phyloP scores from a whole-genome alignment of 768 basidiomycete genomes.

The Boletus subparvulus region DNA sequence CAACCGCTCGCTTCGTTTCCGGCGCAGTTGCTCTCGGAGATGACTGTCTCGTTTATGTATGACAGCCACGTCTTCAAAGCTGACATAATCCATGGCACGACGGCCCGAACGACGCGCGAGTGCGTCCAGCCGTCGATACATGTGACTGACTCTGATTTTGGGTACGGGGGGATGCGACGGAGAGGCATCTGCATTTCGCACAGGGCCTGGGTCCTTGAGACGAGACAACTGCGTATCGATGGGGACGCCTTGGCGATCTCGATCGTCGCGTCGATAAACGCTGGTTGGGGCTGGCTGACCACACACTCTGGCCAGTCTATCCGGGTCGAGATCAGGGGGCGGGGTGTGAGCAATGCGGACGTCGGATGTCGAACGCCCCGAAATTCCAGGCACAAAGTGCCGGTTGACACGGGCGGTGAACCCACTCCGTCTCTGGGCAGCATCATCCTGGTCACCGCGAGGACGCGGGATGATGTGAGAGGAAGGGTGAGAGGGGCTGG shows the following conservation, averaged over 20 bases:
- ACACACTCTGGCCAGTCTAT: slow-evolving; percentile 31
- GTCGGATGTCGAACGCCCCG: slow-evolving; percentile 25
- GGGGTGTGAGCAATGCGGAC: slow-evolving; percentile 20
- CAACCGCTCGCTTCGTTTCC: slow-evolving; percentile 17
- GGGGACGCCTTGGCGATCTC: neutral
- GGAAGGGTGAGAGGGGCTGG: slow-evolving; percentile 1
- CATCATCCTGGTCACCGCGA: slow-evolving; percentile 11
- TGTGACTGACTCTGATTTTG: slow-evolving; percentile 15
- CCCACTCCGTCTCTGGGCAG: slow-evolving; percentile 10
- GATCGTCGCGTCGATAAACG: slow-evolving; percentile 11
- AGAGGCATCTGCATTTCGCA: neutral
- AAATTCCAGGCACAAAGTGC: slow-evolving; percentile 11
- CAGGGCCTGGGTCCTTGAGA: neutral
- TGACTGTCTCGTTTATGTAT: slow-evolving; percentile 19
- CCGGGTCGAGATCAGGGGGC: slow-evolving; percentile 29
- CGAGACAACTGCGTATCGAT: neutral
- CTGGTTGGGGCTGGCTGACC: slow-evolving; percentile 15
- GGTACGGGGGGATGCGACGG: slow-evolving; percentile 15
- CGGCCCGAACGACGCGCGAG: slow-evolving; percentile 20
- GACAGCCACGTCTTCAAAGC: slow-evolving; percentile 21
- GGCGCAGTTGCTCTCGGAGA: slow-evolving; percentile 24
- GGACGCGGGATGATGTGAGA: slow-evolving; percentile 15
- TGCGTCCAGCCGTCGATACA: slow-evolving; percentile 29
- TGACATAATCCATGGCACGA: slow-evolving; percentile 31
- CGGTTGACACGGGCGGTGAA: slow-evolving; percentile 14